Evolutionary conservation across 225 moss, liverwort and hornwort species (phyloP), one percentile per base, ranked within the genome.

Genomic region (Pleurozium schreberi): DNA sequence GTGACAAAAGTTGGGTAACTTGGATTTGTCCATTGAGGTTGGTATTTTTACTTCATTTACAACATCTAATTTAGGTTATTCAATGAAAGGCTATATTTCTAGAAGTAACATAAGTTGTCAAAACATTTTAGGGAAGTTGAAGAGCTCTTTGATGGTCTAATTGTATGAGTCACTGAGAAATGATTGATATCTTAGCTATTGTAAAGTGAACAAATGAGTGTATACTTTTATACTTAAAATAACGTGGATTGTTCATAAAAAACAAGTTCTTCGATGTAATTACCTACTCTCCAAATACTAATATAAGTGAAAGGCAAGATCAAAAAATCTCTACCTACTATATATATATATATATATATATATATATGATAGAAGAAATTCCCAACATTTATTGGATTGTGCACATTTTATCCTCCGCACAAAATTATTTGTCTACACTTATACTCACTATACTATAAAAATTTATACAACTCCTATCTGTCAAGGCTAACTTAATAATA

Each of bases 21-120:
- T 57, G 57, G 1, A 2, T 6, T 14, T 4, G 1, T 15, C 4
- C 1, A 74, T 0, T 5, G 0, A 77, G 0, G 3, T 25, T 0
- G 4, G 4, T n/a, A 78, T 78, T 17, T 0, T n/a, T 25, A 11
- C 0, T 57, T n/a, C 17, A n/a, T n/a, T 27, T 57, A 6, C 1
- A 5, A 11, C 11, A 26, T 11, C 6, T n/a, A 26, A n/a, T 25
- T 55, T 53, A 55, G 26, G 1, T 0, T 17, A 5, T 57, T 4
- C 2, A 38, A 57, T 34, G 1, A 78, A 78, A 53, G 4, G 9
- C 4, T 6, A 25, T 16, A 38, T 55, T 1, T 55, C 6, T 33
- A 0, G 1, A 78, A 38, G 10, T 55, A 78, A 6, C 0, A 78
- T 78, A 14, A 10, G 0, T 53, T 77, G 14, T 38, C 15, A 53